A percentile compares a stretch with the other conserved stretches of the same genome.
These are phyloP conservation scores for Helotiales sp. DNA, from an alignment of 2,329 filamentous ascomycete genomes.

Conservation along the genomic window DNA sequence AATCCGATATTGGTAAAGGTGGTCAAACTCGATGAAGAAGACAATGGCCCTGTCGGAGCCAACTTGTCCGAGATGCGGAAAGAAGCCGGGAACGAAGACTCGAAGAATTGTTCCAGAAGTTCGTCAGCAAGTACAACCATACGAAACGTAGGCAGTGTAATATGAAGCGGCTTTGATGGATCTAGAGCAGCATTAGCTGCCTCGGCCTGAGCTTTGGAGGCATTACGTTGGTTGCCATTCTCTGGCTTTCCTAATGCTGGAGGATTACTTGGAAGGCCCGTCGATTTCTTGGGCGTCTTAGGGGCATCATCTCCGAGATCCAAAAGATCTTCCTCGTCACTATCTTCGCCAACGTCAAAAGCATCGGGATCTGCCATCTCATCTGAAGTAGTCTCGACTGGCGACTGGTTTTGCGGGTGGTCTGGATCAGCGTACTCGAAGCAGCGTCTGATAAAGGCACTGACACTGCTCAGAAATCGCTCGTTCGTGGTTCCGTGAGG, in stretches of 20 bases:
- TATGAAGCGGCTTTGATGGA: conserved; percentile 88
- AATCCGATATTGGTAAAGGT: conserved; percentile 78
- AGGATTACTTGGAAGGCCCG: conserved; percentile 25
- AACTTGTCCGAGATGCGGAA: conserved; percentile 78
- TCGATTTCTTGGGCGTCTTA: conserved; percentile 37
- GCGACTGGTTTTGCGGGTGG: conserved; percentile 60
- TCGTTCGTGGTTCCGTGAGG: conserved; percentile 71
- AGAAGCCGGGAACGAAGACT: conserved; percentile 89
- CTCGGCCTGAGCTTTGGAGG: conserved; percentile 68
- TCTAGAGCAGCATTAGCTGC: conserved; percentile 89
- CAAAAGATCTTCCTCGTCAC: conserved; percentile 63
- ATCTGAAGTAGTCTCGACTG: not conserved
- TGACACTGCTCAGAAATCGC: conserved; percentile 87
- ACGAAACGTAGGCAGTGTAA: conserved; percentile 94
- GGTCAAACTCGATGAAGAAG: conserved; percentile 70
- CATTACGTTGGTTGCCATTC: conserved; percentile 34
- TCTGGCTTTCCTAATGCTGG: conserved; percentile 12
- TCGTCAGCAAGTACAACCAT: conserved; percentile 99
- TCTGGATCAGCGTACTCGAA: conserved; percentile 98
- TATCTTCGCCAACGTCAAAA: conserved; percentile 76
- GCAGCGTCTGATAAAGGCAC: conserved; percentile 91
- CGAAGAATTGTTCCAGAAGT: conserved; percentile 94
- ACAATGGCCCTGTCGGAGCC: conserved; percentile 39
- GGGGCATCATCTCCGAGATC: conserved; percentile 51
- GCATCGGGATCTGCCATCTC: conserved; percentile 45